Conservation (phyloP, 106 monocot genomes). For the Allium sativum region DNA sequence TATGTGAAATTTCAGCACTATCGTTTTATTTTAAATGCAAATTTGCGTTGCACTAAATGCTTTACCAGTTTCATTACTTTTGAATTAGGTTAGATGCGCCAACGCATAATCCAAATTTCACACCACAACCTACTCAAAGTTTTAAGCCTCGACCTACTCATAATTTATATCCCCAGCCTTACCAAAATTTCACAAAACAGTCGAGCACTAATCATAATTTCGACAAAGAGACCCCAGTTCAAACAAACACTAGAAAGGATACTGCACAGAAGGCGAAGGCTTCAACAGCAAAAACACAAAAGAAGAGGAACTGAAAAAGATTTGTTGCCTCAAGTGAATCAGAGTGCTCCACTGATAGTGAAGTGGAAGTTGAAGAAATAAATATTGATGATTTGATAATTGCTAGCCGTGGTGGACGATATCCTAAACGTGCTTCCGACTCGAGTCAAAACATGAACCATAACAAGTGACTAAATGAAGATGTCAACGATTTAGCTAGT, state of each 20-base stretch:
- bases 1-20: constrained; percentile 50
- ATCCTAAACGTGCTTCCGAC: constrained; percentile 29
- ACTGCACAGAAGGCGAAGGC: background rate
- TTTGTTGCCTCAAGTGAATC: constrained; percentile 18
- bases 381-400: background rate
- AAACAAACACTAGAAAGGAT: background rate
- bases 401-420: background rate
- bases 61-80: constrained; percentile 1
- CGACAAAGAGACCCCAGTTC: background rate
- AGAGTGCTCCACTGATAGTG: constrained; percentile 9
- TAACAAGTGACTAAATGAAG: constrained; percentile 23
- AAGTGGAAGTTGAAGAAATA: constrained; percentile 8
- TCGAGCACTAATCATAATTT: constrained; percentile 6
- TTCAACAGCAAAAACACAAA: constrained; percentile 11
- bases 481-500: constrained; percentile 11
- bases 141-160: no score
- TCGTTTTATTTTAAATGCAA: constrained; percentile 28
- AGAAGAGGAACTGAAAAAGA: constrained; percentile 8
- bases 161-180: background rate
- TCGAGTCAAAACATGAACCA: constrained; percentile 26
- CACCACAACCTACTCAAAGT: no score
- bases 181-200: background rate
- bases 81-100: constrained; percentile 4
- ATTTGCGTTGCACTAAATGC: constrained; percentile 12
- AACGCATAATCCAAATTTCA: no score